Evolutionary conservation across 1,284 basidiomycete species (phyloP), one percentile per base, ranked within the genome.

Genomic region (Puccinia triticina): DNA sequence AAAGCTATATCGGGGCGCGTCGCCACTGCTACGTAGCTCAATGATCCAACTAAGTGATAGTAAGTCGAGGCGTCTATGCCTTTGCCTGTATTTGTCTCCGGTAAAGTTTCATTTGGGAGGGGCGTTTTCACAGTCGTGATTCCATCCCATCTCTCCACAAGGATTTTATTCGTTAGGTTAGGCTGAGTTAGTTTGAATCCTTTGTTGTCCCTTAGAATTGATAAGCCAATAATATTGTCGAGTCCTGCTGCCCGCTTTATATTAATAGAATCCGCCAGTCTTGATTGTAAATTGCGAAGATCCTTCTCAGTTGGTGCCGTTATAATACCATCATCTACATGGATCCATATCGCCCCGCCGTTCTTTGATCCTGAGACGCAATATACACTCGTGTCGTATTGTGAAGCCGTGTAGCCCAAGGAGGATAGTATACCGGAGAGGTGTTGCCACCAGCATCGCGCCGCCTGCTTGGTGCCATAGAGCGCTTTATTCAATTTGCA

Each of bases 401-500:
- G 26, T 5, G 29, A 34, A 8, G 21, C 5, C n/a, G 5, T 10
- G 37, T 67, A 57, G 21, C 64, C 64, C 4, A 67, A 32, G 7
- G 18, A 32, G 11, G 7, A 5, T 5, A 34, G 21, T 4, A 34
- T 5, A 11, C 18, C 37, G 11, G n/a, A 26, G 5, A 40, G 21
- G 32, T 67, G 64, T n/a, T 21, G 2, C 69, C 69, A 72, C 69
- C 69, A 72, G 40, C 69, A 72, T 46, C 69, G 4, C 5, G 32
- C 69, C 2, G 69, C 69, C 26, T 72, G 32, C n/a, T 72, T 72
- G 23, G 21, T 40, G 5, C 69, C 69, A n/a, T 72, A 72, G 40
- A 72, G 10, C 4, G 32, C 34, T 50, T 48, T 72, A 21, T 72
- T 72, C 10, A 72, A 26, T 12, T n/a, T 3, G 46, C 32, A 23